Base-by-base conservation (phyloP, 2,329 filamentous ascomycete genomes). In the Scedosporium boydii region DNA sequence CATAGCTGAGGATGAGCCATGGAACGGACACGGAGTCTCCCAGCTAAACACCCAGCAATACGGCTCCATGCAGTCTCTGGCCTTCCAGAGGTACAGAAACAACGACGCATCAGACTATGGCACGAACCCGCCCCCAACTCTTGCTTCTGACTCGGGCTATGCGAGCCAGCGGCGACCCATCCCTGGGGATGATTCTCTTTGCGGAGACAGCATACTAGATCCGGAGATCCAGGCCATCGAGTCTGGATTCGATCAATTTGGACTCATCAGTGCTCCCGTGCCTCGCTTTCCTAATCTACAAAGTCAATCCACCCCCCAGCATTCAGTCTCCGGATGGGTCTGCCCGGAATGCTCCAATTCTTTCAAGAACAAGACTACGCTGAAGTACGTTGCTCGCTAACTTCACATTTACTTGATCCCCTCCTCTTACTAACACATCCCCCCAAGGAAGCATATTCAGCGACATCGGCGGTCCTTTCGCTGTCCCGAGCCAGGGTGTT, bases 361-460 rank as follows among this genome's bases (percentile, higher is more conserved):
- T 6, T 46, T 51, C 23, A 34, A 51, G 27, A 60, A n/a, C 6
- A 38, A 53, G 26, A 21, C 59, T 1, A 12, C 26, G 1, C 26
- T 60, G 3, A 53, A 41, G 59, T 60, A 53, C 3, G 59, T 23
- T 29, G 27, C 18, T 55, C 23, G 51, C 51, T 23, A 7, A 6
- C 12, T 14, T 23, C 14, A 21, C 14, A 16, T 21, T 21, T 51
- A 41, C 3, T 44, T 2, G 23, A 29, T 62, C 23, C 4, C 16
- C 14, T 34, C n/a, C 9, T 16, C 26, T 9, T 16, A 38, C 34
- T 38, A 38, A 38, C 34, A 38, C 34, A 38, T 6, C 34, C 34
- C 34, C 34, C 34, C 9, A 38, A 96, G 91, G 64, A 96, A 96
- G 73, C 91, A 96, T 68, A 74, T 79, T 56, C 79, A 87, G 21